Conservation (phyloP, 2,329 filamentous ascomycete genomes). For the Cordyceps pruinosa region DNA sequence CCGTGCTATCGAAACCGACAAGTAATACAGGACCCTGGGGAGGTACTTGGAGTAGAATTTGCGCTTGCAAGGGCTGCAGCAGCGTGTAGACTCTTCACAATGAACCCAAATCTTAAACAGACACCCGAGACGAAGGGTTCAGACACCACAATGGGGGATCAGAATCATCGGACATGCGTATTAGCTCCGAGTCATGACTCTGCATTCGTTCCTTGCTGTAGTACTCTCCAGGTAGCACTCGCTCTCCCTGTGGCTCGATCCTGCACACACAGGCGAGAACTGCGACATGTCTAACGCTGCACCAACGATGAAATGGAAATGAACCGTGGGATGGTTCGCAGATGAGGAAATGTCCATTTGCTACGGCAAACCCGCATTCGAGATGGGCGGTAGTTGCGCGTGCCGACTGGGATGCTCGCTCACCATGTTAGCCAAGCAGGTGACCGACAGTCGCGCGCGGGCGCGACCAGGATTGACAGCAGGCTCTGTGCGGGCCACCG, state of each 20-base stretch:
- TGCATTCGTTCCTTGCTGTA: background rate
- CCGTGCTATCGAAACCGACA: too few species aligned
- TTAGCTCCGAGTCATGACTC: conserved; percentile 3
- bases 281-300: conserved; percentile 11
- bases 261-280: conserved; percentile 6
- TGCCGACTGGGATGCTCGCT: background rate
- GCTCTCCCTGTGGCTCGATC: background rate
- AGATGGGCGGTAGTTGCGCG: background rate
- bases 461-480: background rate
- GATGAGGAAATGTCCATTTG: background rate
- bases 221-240: conserved; percentile 3
- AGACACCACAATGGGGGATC: conserved; percentile 1
- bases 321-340: background rate
- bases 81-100: background rate
- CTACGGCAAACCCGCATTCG: background rate
- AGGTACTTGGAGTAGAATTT: background rate
- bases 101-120: conserved; percentile 2
- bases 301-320: background rate
- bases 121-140: background rate
- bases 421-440: background rate
- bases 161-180: background rate
- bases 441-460: background rate
- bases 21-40: background rate
- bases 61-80: background rate
- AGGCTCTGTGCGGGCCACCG: background rate